Evolutionary conservation across 441 rosid species (phyloP).

Genomic region (Syzygium syzygioides): DNA sequence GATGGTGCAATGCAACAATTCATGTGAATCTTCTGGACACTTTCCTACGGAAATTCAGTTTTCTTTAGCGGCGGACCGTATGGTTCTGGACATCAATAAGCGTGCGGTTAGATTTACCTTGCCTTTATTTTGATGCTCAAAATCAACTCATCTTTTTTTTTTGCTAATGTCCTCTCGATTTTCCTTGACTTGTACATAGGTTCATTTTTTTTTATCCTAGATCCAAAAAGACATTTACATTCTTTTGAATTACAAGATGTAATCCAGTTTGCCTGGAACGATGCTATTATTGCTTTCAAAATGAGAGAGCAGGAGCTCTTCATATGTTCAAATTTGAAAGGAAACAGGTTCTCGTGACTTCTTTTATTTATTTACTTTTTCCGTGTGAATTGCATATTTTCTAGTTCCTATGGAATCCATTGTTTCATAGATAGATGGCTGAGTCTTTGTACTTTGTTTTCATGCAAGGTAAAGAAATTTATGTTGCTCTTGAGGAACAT

Average conservation of each 20-base stretch:
- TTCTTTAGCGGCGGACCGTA: constrained; percentile 90
- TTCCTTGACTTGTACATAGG: constrained; percentile 21
- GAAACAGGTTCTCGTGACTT: constrained; percentile 55
- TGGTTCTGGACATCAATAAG: constrained; percentile 86
- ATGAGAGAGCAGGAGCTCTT: constrained; percentile 98
- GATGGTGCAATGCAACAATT: constrained; percentile 25
- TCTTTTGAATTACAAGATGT: constrained; percentile 90
- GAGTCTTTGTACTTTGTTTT: not conserved
- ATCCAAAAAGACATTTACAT: constrained; percentile 89
- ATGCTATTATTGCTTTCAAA: constrained; percentile 88
- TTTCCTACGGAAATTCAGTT: constrained; percentile 91
- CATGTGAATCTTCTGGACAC: constrained; percentile 63
- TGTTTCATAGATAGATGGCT: not conserved
- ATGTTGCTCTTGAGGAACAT: constrained; percentile 95
- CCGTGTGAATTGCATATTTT: not conserved
- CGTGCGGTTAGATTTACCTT: constrained; percentile 66
- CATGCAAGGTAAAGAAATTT: constrained; percentile 90
- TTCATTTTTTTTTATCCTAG: constrained; percentile 86
- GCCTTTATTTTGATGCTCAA: not conserved
- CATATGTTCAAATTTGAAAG: constrained; percentile 95
- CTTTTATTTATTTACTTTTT: not conserved
- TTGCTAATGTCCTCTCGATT: not conserved
- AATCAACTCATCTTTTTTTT: constrained; percentile 7
- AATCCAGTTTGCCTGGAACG: constrained; percentile 97
- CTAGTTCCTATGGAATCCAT: not conserved